A percentile compares a stretch with the other conserved stretches of the same genome.
phyloP scores from a whole-genome alignment of 2,329 filamentous ascomycete genomes.

The Cladosporium velox region DNA sequence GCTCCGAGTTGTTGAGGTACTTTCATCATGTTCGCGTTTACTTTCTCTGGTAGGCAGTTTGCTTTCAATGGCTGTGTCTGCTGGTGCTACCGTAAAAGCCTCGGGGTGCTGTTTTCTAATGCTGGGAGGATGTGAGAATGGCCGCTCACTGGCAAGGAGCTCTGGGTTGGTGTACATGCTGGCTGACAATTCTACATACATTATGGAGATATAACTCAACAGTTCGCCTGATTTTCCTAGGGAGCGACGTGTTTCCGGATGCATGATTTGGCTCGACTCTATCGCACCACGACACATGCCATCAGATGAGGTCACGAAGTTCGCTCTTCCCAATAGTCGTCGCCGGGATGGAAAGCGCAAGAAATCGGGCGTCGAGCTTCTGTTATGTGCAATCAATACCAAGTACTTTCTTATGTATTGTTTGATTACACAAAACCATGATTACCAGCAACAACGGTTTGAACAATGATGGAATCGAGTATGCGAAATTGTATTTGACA shows the following conservation, averaged over 20 bases:
- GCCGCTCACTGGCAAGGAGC: neutral
- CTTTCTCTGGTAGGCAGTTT: neutral
- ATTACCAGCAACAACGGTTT: neutral
- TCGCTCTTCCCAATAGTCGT: neutral
- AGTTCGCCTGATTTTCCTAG: neutral
- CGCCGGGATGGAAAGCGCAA: neutral
- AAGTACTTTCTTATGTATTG: neutral
- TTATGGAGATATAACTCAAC: neutral
- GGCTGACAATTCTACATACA: neutral
- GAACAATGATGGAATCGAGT: neutral
- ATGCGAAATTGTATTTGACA: neutral
- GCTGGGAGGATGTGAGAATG: neutral
- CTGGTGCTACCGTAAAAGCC: neutral
- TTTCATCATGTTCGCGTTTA: neutral
- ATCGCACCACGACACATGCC: neutral
- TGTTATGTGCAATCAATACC: neutral
- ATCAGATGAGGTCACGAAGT: neutral
- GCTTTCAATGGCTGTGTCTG: neutral
- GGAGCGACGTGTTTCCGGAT: neutral
- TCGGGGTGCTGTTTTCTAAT: neutral
- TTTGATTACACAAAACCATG: neutral
- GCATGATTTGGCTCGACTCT: neutral
- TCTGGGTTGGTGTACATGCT: neutral
- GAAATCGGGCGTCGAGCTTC: neutral
- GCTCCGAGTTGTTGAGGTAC: neutral